Evolutionary conservation across 2,329 filamentous ascomycete genomes (phyloP), one percentile per base, ranked within the genome.

Genomic region (Alternaria sp.): DNA sequence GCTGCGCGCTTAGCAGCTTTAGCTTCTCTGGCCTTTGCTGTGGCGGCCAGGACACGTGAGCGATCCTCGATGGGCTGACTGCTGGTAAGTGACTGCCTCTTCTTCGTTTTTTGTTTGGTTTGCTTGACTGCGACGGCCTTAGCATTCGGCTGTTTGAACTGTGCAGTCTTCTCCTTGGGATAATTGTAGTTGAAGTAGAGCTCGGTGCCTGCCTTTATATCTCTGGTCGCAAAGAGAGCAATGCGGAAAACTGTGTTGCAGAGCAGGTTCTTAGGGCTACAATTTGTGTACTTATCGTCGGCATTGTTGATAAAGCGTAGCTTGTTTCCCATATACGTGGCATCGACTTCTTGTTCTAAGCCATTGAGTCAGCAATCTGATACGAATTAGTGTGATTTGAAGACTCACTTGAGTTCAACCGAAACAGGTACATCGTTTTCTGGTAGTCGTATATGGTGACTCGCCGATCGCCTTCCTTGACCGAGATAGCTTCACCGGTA

Each of bases 231-330:
- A 47, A 86, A 88, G 68, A 95, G 90, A 44, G 88, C 90, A 73
- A 95, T 92, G 14, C 92, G 87, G 67, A 89, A 72, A 1, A 91
- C 89, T 24, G 89, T 89, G 68, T 92, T 92, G 59, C 92, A 91
- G 51, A 92, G 87, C 16, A 90, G 77, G 54, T 92, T 89, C 59
- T 86, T 86, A 2, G 91, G 86, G 64, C 89, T 87, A 72, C 89
- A 88, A 54, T 90, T 91, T 69, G 75, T 76, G 61, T 81, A 81
- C 61, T 83, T 80, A 44, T 77, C 75, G 48, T 83, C 81, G 1
- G 90, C 89, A 69, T 94, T 91, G 76, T 96, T 95, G 75, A 95
- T 92, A 78, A 93, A 95, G 4, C 92, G 88, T 47, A 90, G 89
- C 64, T 94, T 88, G 74, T 94, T 95, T 51, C 92, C 92, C 65